These are phyloP conservation scores for Diaporthe ampelina DNA, from an alignment of 2,329 filamentous ascomycete genomes.

Conservation along the genomic window DNA sequence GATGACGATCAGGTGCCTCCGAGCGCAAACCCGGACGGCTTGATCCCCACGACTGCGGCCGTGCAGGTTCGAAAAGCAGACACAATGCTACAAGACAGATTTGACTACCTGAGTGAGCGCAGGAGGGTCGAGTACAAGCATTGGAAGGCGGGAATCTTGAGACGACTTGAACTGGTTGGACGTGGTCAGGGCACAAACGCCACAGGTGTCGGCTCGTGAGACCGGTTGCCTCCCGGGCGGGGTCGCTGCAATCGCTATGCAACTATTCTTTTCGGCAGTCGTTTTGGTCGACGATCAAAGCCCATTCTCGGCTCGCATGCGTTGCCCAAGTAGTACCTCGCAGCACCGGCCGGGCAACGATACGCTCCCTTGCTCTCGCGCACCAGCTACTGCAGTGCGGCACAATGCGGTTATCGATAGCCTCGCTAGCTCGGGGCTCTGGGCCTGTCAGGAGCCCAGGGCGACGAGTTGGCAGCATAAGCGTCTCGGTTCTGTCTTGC, in stretches of 20 bases:
- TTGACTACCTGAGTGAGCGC: slow-evolving; percentile 78
- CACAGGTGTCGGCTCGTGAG: slow-evolving; percentile 43
- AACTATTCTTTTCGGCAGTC: background rate
- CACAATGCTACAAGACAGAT: slow-evolving; percentile 82
- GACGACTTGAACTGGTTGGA: slow-evolving; percentile 58
- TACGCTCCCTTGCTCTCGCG: slow-evolving; percentile 9
- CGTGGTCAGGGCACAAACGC: slow-evolving; percentile 2
- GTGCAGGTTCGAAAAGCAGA: slow-evolving; percentile 65
- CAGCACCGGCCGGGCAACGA: slow-evolving; percentile 3
- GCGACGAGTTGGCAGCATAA: slow-evolving; percentile 18
- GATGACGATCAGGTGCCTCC: too few relatives aligned
- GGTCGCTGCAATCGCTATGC: background rate
- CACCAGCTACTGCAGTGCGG: slow-evolving; percentile 36
- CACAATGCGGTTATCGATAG: slow-evolving; percentile 23
- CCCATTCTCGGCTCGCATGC: slow-evolving; percentile 14
- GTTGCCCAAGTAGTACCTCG: slow-evolving; percentile 3
- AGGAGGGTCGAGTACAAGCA: slow-evolving; percentile 70
- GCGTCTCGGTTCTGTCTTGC: background rate
- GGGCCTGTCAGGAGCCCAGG: slow-evolving; percentile 16
- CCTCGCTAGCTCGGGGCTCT: slow-evolving; percentile 17
- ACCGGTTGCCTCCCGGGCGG: background rate
- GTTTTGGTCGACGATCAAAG: slow-evolving; percentile 3
- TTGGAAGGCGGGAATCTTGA: slow-evolving; percentile 76
- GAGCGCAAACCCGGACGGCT: slow-evolving; percentile 51
- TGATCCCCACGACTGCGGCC: slow-evolving; percentile 47